Base-by-base conservation (phyloP, 176 grass and related monocot species). In the Juncus inflexus region DNA sequence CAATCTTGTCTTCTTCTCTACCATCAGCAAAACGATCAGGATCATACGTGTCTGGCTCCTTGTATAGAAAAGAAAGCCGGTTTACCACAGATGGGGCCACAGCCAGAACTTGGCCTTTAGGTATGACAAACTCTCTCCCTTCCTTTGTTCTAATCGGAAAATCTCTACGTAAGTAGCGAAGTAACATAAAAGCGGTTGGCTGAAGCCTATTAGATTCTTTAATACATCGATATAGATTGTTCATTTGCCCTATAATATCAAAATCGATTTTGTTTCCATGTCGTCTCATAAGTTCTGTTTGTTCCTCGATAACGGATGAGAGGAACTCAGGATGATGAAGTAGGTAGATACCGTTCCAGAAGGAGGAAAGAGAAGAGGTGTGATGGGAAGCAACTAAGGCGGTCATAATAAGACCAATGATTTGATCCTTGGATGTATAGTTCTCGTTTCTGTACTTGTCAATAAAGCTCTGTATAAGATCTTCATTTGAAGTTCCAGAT, bases 381-480 rank as follows among this genome's bases (percentile, higher is more conserved):
- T 83, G 78, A 42, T 89, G 76, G 1, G 81, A 78, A 4, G 73
- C 82, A 64, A 85, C 79, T n/a, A 95, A 49, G 3, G 64, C 53
- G 12, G 72, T 59, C 1, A 83, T 70, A 12, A 85, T 70, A 52
- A 89, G 62, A 2, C 90, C 64, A 1, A 54, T 69, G 19, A 85
- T 65, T 65, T 94, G 81, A 10, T 52, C 35, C 15, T 88, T 76
- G 0, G 81, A 85, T 10, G 66, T 83, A 13, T 55, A 3, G 2
- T 79, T 60, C 3, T 84, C 90, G 60, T 85, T 68, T 63, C 62
- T 95, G 78, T 86, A 89, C 57, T 56, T 74, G 0, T 86, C 76
- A 2, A 89, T 54, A 11, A 89, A 78, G 61, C 67, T 65, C 73
- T 95, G 90, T 47, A 95, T 60, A 79, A 81, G 63, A 74, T 95